Evolutionary conservation across 306 rosid species (phyloP), one percentile per base, ranked within the genome.

Genomic region (Elaeagnus macrophylla): DNA sequence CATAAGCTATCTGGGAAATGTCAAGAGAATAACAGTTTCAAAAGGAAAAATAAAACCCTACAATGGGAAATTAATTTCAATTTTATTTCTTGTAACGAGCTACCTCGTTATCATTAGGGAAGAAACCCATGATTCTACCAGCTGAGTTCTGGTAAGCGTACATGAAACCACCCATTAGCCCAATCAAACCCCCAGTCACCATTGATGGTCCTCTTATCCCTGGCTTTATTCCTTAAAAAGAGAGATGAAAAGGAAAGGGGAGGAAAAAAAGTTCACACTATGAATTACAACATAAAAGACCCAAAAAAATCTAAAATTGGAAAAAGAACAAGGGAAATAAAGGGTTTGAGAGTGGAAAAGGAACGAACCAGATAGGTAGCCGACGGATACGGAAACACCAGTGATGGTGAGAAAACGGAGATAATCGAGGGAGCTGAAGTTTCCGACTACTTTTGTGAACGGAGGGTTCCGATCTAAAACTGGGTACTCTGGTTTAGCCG

Each of bases 391-490:
- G 68, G 97, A 85, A 57, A 85, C 73, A 63, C 97, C 97, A 65
- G 97, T 73, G 74, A 89, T 75, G 72, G 95, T 85, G 64, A 68
- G 68, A 67, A 89, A 85, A 12, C 97, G 94, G 66, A 89, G 81
- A 63, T 85, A 89, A 40, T 89, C 97, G 58, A 89, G 94, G 60
- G 80, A 66, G 70, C 61, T 80, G 78, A 89, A 89, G 72, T 85
- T 89, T 7, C 87, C 85, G 48, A 89, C 94, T 25, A 85, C 97
- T 46, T 60, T 85, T 68, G 95, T 77, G 72, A 89, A 85, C 0
- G 97, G 94, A 75, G 97, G 97, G 69, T 89, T 81, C 65, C 95
- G 95, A 89, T 89, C 95, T 44, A 89, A 38, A 5, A 85, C 97
- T 1, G 89, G 85, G 70, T 81, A 79, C 79, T 89, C 95, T 25